Percentiles rank a stretch among this genome's conserved stretches.
Evolutionary conservation across 2,329 filamentous ascomycete species (phyloP).

Genomic region (Fonsecaea nubica): DNA sequence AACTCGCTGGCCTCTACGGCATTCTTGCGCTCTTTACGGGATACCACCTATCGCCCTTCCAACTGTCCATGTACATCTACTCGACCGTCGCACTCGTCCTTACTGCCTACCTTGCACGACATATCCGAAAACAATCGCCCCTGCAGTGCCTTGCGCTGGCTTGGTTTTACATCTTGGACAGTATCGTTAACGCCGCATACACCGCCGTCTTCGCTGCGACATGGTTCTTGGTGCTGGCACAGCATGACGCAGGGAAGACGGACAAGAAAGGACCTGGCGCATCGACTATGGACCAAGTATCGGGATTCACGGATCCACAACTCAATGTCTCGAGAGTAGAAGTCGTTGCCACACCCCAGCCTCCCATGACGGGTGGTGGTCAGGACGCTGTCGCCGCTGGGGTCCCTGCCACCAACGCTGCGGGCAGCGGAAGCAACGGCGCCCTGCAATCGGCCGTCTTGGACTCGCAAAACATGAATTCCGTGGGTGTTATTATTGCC

Average conservation of each 20-base stretch:
- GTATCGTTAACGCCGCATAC: slow-evolving; percentile 79
- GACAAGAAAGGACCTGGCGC: slow-evolving; percentile 56
- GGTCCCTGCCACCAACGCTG: slow-evolving; percentile 41
- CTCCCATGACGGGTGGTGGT: slow-evolving; percentile 51
- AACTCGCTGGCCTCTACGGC: slow-evolving; percentile 88
- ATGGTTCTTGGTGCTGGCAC: slow-evolving; percentile 81
- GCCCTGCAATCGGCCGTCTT: slow-evolving; percentile 68
- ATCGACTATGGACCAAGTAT: slow-evolving; percentile 65
- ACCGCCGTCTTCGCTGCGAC: slow-evolving; percentile 80
- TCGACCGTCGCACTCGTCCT: slow-evolving; percentile 73
- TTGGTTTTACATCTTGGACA: slow-evolving; percentile 85
- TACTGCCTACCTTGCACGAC: slow-evolving; percentile 73
- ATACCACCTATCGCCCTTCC: slow-evolving; percentile 78
- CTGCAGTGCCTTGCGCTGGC: slow-evolving; percentile 81
- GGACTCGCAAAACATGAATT: slow-evolving; percentile 70
- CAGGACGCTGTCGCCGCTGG: slow-evolving; percentile 58
- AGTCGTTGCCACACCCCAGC: slow-evolving; percentile 57
- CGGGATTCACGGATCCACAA: slow-evolving; percentile 69
- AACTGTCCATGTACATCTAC: slow-evolving; percentile 92
- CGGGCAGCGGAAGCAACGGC: slow-evolving; percentile 43
- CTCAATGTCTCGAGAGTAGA: slow-evolving; percentile 66
- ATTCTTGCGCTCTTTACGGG: slow-evolving; percentile 88
- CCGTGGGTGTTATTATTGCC: slow-evolving; percentile 74
- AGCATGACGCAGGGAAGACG: slow-evolving; percentile 57
- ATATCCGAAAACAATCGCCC: slow-evolving; percentile 78